A percentile compares a stretch with the other conserved stretches of the same genome.
Conservation (phyloP, 352 stramenopile genomes). For the Pythium pyrilobum region DNA sequence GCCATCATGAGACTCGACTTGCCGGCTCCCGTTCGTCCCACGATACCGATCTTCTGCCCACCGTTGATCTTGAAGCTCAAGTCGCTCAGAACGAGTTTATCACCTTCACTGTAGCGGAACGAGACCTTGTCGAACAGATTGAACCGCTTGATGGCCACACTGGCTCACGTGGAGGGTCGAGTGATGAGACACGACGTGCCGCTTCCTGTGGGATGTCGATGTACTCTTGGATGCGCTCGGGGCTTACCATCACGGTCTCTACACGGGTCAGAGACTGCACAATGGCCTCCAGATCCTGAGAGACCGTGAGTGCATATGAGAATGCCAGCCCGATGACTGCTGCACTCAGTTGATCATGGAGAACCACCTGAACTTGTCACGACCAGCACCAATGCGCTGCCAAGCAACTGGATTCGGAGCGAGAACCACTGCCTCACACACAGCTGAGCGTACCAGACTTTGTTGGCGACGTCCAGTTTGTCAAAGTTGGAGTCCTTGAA, state of each 20-base stretch:
- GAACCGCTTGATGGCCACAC: slow-evolving; percentile 74
- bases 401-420: slow-evolving; percentile 41
- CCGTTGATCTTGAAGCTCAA: slow-evolving; percentile 50
- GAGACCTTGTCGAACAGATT: slow-evolving; percentile 82
- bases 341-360: slow-evolving; percentile 31
- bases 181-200: background rate
- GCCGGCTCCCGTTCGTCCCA: slow-evolving; percentile 84
- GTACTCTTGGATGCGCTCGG: slow-evolving; percentile 88
- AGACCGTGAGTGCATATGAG: slow-evolving; percentile 84
- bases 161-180: slow-evolving; percentile 4
- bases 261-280: slow-evolving; percentile 24
- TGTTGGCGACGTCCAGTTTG: slow-evolving; percentile 15
- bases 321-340: slow-evolving; percentile 82
- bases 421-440: slow-evolving; percentile 46
- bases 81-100: slow-evolving; percentile 29
- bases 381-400: slow-evolving; percentile 33
- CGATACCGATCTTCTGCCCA: slow-evolving; percentile 83
- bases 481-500: slow-evolving; percentile 31
- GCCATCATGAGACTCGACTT: slow-evolving; percentile 87
- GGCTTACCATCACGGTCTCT: slow-evolving; percentile 68
- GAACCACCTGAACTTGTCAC: slow-evolving; percentile 28
- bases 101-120: slow-evolving; percentile 87
- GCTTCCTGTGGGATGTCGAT: slow-evolving; percentile 38
- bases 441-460: slow-evolving; percentile 12
- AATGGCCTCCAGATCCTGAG: slow-evolving; percentile 68